These are phyloP conservation scores for Serendipita indica DNA, from an alignment of 768 basidiomycete genomes.

Conservation along the genomic window DNA sequence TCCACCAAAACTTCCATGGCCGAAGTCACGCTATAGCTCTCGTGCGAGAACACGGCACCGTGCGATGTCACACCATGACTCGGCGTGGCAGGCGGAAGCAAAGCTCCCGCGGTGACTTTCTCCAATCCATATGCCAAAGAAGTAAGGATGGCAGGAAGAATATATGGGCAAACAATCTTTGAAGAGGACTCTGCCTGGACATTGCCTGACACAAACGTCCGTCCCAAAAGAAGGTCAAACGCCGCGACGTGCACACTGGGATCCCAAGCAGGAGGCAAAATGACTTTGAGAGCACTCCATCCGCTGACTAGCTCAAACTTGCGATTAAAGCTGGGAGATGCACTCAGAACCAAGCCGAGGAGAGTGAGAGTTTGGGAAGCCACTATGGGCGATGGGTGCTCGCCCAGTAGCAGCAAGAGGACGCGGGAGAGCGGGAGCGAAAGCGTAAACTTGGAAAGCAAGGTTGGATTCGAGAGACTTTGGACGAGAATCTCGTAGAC, in stretches of 20 bases:
- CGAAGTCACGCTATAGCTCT: conserved; percentile 16
- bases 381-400: conserved; percentile 47
- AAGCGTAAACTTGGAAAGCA: conserved; percentile 55
- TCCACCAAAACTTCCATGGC: conserved; percentile 50
- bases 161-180: conserved; percentile 41
- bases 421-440: conserved; percentile 68
- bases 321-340: conserved; percentile 49
- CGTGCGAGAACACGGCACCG: neutral
- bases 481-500: conserved; percentile 52
- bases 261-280: conserved; percentile 57
- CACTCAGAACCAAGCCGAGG: conserved; percentile 38
- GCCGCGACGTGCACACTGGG: conserved; percentile 46
- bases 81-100: neutral
- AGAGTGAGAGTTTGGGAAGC: conserved; percentile 45
- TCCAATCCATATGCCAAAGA: conserved; percentile 47
- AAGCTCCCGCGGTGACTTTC: conserved; percentile 17
- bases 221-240: conserved; percentile 54
- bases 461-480: conserved; percentile 35
- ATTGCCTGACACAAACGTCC: conserved; percentile 14
- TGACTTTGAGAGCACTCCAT: conserved; percentile 58
- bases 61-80: neutral
- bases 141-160: conserved; percentile 56
- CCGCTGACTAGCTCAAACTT: conserved; percentile 80
- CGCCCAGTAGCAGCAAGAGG: conserved; percentile 62
- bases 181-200: neutral